Conservation (phyloP, 257 asterid species). For the Catharanthus roseus region DNA sequence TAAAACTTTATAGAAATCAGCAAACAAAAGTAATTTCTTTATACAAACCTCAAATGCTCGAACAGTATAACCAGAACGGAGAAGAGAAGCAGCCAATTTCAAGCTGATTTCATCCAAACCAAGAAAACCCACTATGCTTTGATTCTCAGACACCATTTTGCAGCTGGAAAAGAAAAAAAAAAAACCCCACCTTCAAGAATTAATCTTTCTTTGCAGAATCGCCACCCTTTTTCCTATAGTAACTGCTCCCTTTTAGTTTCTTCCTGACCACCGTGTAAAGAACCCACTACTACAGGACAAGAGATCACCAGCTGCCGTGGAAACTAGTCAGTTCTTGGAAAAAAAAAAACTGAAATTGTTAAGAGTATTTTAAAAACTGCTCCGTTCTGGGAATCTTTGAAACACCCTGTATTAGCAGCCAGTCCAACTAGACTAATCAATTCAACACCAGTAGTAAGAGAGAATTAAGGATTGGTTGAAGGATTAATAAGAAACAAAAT, state of each 20-base stretch:
- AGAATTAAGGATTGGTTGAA: too few species aligned
- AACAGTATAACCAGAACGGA: conserved; percentile 53
- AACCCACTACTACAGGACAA: neutral
- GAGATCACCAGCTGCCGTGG: neutral
- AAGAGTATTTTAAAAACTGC: too few species aligned
- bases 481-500: too few species aligned
- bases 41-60: conserved; percentile 68
- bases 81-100: conserved; percentile 68
- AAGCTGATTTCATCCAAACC: conserved; percentile 75
- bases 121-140: conserved; percentile 56
- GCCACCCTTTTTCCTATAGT: neutral
- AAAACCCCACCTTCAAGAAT: too few species aligned
- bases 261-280: neutral
- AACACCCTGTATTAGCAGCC: too few species aligned
- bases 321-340: too few species aligned
- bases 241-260: neutral
- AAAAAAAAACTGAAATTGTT: too few species aligned
- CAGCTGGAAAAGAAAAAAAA: too few species aligned
- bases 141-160: conserved; percentile 41
- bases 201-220: neutral
- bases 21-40: neutral
- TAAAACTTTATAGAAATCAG: neutral
- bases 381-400: too few species aligned
- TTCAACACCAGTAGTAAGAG: too few species aligned
- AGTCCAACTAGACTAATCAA: too few species aligned